Base-by-base conservation (phyloP, 2,329 filamentous ascomycete genomes). In the Sporothrix inflata region DNA sequence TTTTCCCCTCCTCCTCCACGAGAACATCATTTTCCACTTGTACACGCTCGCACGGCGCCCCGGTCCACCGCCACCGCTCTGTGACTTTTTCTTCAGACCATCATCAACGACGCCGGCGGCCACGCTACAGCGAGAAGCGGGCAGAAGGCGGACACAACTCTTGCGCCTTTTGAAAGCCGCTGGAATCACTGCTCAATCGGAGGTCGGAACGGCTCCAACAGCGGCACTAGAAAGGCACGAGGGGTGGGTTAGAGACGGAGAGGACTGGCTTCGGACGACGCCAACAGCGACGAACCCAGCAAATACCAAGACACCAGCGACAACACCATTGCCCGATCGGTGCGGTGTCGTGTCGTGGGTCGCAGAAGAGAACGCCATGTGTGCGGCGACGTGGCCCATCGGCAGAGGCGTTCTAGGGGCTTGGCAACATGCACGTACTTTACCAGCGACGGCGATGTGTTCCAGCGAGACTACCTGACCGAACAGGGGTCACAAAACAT, bases 381-480 rank as follows among this genome's bases (percentile, higher is more conserved):
- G 65, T 14, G 45, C 8, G 12, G 21, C n/a, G 67, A 70, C 68
- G 68, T 70, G 68, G 68, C 55, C 45, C 53, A 38, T 34, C 53
- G 68, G 53, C 38, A 63, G 21, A 70, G 55, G 42, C 14, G 45
- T 63, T 65, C 57, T 71, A 65, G 55, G 30, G 69, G 55, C 69
- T 71, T 71, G 69, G 69, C 69, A 65, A 12, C 27, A 63, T 70
- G 69, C 68, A 70, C 40, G 68, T 60, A 47, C 68, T 70, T 61
- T 70, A 70, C 53, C 51, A 21, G 38, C 24, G 51, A 70, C 38
- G 30, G 38, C 14, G 34, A 57, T 24, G 65, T 40, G 45, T 53
- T 53, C 47, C 27, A 40, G 47, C 27, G n/a, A 49, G 24, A 49
- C 63, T 5, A 49, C 42, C 42, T 34, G 63, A 34, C 63, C 63